A percentile compares a stretch with the other conserved stretches of the same genome.
Evolutionary conservation across 768 basidiomycete genomes (phyloP).

Genomic region (Lyophyllum decastes): DNA sequence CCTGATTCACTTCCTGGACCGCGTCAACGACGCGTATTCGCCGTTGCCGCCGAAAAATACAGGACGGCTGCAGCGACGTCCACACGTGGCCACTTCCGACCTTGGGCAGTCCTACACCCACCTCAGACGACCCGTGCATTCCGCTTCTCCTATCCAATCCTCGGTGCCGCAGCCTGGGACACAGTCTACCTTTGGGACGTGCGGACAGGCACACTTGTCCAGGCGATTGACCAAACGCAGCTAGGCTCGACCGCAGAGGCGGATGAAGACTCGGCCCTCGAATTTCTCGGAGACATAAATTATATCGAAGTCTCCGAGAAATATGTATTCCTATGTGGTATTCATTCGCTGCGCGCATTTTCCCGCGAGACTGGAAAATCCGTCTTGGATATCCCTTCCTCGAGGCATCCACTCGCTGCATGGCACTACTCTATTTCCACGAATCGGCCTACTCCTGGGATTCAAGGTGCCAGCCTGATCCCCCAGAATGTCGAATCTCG

Average conservation of each 20-base stretch:
- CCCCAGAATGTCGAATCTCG: constrained; percentile 6
- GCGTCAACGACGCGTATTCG: constrained; percentile 19
- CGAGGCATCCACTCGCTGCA: constrained; percentile 31
- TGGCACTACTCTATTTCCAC: constrained; percentile 33
- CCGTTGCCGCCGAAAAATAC: constrained; percentile 1
- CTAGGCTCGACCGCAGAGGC: neutral
- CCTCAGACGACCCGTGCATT: constrained; percentile 53
- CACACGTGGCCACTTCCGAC: constrained; percentile 54
- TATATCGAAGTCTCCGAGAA: constrained; percentile 67
- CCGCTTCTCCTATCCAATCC: constrained; percentile 67
- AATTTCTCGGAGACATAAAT: constrained; percentile 40
- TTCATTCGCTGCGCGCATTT: constrained; percentile 51
- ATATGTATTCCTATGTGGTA: constrained; percentile 63
- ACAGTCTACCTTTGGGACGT: constrained; percentile 67
- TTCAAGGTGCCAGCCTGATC: neutral
- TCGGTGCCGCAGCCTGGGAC: constrained; percentile 48
- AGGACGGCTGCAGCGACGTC: constrained; percentile 2
- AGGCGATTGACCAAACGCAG: constrained; percentile 47
- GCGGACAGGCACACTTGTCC: constrained; percentile 45
- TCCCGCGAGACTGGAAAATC: constrained; percentile 44
- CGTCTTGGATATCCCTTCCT: constrained; percentile 44
- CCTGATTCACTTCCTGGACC: constrained; percentile 33
- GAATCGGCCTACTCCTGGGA: constrained; percentile 1
- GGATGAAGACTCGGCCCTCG: neutral
- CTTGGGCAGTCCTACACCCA: constrained; percentile 58